These are phyloP conservation scores for Brasenia schreberi DNA, from an alignment of 164 flowering plant species.

Conservation along the genomic window DNA sequence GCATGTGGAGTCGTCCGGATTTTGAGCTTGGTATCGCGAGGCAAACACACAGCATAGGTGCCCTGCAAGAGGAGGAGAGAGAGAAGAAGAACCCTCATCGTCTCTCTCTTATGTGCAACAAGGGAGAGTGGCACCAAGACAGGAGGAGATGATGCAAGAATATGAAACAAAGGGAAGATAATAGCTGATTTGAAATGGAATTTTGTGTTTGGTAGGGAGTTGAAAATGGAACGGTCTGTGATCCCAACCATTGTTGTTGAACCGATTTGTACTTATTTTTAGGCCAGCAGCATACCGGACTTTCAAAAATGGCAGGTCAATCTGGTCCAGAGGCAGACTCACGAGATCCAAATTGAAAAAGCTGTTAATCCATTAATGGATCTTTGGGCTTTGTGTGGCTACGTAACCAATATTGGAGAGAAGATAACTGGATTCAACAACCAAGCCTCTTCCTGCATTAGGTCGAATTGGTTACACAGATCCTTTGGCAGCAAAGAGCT, in stretches of 20 bases:
- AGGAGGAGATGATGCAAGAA: neutral
- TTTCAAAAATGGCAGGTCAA: no score
- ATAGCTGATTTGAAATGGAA: neutral
- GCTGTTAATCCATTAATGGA: no score
- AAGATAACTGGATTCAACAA: no score
- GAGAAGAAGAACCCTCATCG: conserved; percentile 9
- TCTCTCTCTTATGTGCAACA: neutral
- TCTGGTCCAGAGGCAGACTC: no score
- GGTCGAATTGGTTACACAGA: no score
- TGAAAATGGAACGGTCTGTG: conserved; percentile 6
- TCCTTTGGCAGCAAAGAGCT: no score
- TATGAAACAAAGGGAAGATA: neutral
- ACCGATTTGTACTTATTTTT: neutral
- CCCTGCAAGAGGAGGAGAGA: conserved; percentile 6
- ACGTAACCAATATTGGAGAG: no score
- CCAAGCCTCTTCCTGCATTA: no score
- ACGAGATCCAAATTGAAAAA: no score
- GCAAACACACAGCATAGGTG: conserved; percentile 12
- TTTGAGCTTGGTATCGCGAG: conserved; percentile 2
- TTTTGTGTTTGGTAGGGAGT: conserved; percentile 8
- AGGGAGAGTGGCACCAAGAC: neutral
- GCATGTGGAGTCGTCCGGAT: neutral
- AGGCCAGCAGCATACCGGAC: no score
- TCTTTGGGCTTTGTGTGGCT: no score
- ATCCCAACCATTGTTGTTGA: neutral